Percentiles rank a stretch among this genome's conserved stretches.
Evolutionary conservation across 805 yeast genomes (phyloP).

Genomic region (Candida pseudoglaebosa): DNA sequence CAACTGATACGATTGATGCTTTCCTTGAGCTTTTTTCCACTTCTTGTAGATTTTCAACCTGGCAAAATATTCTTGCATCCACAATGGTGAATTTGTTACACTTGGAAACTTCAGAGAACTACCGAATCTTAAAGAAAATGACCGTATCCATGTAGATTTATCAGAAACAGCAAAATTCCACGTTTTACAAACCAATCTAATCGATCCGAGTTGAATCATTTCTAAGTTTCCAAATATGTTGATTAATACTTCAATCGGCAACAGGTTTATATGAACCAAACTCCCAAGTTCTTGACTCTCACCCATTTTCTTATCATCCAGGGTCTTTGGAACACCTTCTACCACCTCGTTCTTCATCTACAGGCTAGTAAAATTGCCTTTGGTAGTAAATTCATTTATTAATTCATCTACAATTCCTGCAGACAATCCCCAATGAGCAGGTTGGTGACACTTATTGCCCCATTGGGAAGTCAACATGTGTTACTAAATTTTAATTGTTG

Average conservation of each 20-base stretch:
- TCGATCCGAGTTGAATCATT: constrained; percentile 36
- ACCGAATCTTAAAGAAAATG: constrained; percentile 39
- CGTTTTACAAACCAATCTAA: constrained; percentile 43
- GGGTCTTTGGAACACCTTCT: neutral
- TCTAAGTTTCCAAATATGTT: constrained; percentile 44
- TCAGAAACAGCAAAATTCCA: constrained; percentile 47
- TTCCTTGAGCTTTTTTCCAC: constrained; percentile 37
- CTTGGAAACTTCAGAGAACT: constrained; percentile 38
- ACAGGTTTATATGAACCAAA: constrained; percentile 21
- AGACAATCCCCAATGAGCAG: neutral
- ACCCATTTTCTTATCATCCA: neutral
- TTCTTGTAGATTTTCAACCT: constrained; percentile 31
- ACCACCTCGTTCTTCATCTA: neutral
- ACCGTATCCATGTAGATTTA: constrained; percentile 44
- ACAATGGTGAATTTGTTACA: constrained; percentile 38
- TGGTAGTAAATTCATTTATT: neutral
- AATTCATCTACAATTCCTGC: neutral
- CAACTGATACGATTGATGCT: constrained; percentile 24
- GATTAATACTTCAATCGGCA: constrained; percentile 48
- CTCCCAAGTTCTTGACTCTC: neutral
- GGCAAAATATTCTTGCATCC: constrained; percentile 45
- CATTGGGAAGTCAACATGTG: constrained; percentile 6
- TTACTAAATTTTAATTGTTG: neutral
- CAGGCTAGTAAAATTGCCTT: too few relatives aligned
- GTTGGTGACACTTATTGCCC: constrained; percentile 1